phyloP scores from a whole-genome alignment of 495 filamentous ascomycete species.

The Penicillium longicatenatum region DNA sequence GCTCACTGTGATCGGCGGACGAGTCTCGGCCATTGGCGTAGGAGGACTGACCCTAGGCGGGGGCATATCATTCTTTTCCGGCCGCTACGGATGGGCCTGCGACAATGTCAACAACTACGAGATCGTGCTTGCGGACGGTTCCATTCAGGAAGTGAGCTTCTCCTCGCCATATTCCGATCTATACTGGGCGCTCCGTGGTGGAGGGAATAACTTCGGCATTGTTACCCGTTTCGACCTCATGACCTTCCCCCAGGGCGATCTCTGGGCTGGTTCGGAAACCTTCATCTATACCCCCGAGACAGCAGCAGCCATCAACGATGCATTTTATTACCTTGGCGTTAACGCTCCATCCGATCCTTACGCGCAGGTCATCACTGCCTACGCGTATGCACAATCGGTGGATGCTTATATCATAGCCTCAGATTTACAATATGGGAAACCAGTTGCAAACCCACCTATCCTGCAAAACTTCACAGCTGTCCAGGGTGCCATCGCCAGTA shows the following conservation, averaged over 20 bases:
- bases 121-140: conserved; percentile 41
- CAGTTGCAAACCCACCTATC: conserved; percentile 4
- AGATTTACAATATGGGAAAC: conserved; percentile 6
- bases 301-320: conserved; percentile 27
- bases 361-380: conserved; percentile 3
- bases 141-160: conserved; percentile 34
- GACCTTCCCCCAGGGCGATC: conserved; percentile 30
- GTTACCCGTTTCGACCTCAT: conserved; percentile 38
- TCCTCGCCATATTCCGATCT: conserved; percentile 35
- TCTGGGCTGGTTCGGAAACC: conserved; percentile 4
- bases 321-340: neutral
- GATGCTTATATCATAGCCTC: conserved; percentile 5
- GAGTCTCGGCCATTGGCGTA: conserved; percentile 54
- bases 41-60: conserved; percentile 47
- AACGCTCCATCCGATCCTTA: conserved; percentile 2
- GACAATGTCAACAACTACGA: conserved; percentile 52
- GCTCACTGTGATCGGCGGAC: conserved; percentile 55
- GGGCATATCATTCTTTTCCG: conserved; percentile 35
- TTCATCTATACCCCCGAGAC: conserved; percentile 3
- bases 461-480: conserved; percentile 6
- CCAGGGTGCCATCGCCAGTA: conserved; percentile 4
- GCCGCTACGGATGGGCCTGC: conserved; percentile 47
- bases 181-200: conserved; percentile 49
- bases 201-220: conserved; percentile 41
- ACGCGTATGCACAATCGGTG: conserved; percentile 4